A percentile compares a stretch with the other conserved stretches of the same genome.
Conservation (phyloP, 495 filamentous ascomycete genomes). For the Neurospora sp. region DNA sequence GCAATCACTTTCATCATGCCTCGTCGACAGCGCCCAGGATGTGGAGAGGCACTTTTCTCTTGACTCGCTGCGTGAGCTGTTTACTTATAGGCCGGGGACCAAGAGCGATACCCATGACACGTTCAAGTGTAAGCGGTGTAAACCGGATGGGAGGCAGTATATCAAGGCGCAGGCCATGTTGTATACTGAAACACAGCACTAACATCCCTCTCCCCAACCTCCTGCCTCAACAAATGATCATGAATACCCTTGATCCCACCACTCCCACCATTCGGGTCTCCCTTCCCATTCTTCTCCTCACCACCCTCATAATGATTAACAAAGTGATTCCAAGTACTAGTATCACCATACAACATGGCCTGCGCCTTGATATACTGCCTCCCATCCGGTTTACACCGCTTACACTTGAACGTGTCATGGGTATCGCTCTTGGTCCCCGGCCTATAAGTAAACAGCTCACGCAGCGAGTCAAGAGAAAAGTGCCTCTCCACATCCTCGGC, state of each 20-base stretch:
- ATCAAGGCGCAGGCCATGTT: slow-evolving; percentile 88
- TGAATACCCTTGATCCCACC: slow-evolving; percentile 66
- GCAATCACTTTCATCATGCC: slow-evolving; percentile 88
- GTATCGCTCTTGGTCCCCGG: slow-evolving; percentile 80
- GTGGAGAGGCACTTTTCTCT: slow-evolving; percentile 93
- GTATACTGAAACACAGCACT: slow-evolving; percentile 96
- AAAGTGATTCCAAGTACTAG: slow-evolving; percentile 98
- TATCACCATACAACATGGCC: slow-evolving; percentile 95
- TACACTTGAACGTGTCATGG: slow-evolving; percentile 98
- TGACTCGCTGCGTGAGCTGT: slow-evolving; percentile 80
- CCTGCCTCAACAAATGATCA: slow-evolving; percentile 84
- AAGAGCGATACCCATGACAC: slow-evolving; percentile 94
- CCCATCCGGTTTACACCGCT: slow-evolving; percentile 81
- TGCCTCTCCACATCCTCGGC: slow-evolving; percentile 96
- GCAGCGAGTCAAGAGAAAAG: slow-evolving; percentile 78
- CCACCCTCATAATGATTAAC: slow-evolving; percentile 44
- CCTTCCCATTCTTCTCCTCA: background rate
- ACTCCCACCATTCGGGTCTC: background rate
- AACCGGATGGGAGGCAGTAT: slow-evolving; percentile 71
- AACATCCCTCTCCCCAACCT: slow-evolving; percentile 67
- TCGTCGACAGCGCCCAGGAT: slow-evolving; percentile 95
- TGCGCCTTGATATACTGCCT: slow-evolving; percentile 78
- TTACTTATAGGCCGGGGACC: slow-evolving; percentile 79
- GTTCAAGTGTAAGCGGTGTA: slow-evolving; percentile 96
- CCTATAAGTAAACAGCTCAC: slow-evolving; percentile 90